phyloP scores from a whole-genome alignment of 2,329 filamentous ascomycete genomes.

The Clonostachys byssicola region DNA sequence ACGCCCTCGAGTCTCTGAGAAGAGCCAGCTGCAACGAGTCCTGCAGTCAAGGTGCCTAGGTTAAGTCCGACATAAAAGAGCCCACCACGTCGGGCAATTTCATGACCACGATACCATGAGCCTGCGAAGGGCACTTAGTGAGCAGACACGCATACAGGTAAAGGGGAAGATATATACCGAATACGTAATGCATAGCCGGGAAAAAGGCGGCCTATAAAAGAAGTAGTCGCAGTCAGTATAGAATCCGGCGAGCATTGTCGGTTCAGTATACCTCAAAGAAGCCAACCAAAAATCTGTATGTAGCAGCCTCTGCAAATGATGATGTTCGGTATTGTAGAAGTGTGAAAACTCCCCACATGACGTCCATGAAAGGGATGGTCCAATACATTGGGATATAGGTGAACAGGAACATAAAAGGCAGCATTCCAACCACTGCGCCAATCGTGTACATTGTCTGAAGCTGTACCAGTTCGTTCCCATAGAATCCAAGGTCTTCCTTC shows the following conservation, averaged over 20 bases:
- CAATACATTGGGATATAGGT: conserved; percentile 36
- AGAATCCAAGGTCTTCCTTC: conserved; percentile 43
- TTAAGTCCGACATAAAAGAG: conserved; percentile 45
- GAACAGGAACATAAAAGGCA: conserved; percentile 48
- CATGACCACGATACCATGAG: conserved; percentile 45
- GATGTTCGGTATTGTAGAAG: conserved; percentile 47
- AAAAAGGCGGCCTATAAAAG: no score
- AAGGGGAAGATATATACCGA: no score
- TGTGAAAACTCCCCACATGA: conserved; percentile 53
- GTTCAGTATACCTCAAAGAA: conserved; percentile 38
- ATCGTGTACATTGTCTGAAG: conserved; percentile 40
- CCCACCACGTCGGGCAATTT: conserved; percentile 41
- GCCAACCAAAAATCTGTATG: conserved; percentile 50
- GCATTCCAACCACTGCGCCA: conserved; percentile 44
- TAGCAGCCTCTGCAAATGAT: conserved; percentile 42
- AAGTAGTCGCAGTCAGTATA: no score
- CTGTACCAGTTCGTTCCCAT: conserved; percentile 49
- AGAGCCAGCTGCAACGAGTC: conserved; percentile 40
- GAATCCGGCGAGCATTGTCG: no score
- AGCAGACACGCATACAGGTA: conserved; percentile 24
- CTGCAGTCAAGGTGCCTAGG: conserved; percentile 46
- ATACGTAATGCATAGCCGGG: no score
- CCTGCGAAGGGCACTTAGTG: conserved; percentile 46
- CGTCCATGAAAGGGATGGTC: conserved; percentile 45
- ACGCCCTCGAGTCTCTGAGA: conserved; percentile 33